Evolutionary conservation across 1,284 basidiomycete species (phyloP), one percentile per base, ranked within the genome.

Genomic region (Laetiporus sulphureus): DNA sequence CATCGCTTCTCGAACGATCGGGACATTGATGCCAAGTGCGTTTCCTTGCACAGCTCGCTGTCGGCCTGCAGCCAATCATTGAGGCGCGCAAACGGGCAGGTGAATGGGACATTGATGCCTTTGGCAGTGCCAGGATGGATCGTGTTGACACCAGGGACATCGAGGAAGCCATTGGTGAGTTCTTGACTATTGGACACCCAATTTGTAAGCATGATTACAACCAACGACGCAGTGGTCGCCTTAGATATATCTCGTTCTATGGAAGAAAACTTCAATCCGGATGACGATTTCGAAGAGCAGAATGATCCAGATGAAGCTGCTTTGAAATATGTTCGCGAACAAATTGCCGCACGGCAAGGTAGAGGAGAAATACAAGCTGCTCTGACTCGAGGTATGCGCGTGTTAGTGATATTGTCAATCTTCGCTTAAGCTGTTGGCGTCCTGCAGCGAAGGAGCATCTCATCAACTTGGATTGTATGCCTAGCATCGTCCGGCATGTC

Each of bases 141-240:
- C 31, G 31, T 12, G 24, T 46, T 16, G 44, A 46, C 22, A 46
- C 44, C 13, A 36, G 44, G 33, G 40, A 37, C 19, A 23, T 42
- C 11, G 44, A 46, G 23, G 44, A 46, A 23, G 44, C 44, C 19
- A 35, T 46, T 22, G 44, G 44, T 46, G 21, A 8, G 44, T 42
- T 3, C 18, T 18, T 10, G 15, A 15, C 6, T 23, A 16, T 11
- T 8, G 34, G 7, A 11, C 33, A 23, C 22, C 34, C 10, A 8
- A 36, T 36, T n/a, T 32, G 4, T 12, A 33, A 11, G 4, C 31
- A 11, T 3, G 12, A 2, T 10, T 25, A 29, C 16, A 16, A 24
- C 34, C 10, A 4, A 12, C 18, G n/a, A 7, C 13, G 5, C 21
- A 46, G 40, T 46, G 7, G 40, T 46, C 15, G 33, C 40, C 30